Evolutionary conservation across 2,329 filamentous ascomycete species (phyloP), one percentile per base, ranked within the genome.

Genomic region (Calonectria leucothoes): DNA sequence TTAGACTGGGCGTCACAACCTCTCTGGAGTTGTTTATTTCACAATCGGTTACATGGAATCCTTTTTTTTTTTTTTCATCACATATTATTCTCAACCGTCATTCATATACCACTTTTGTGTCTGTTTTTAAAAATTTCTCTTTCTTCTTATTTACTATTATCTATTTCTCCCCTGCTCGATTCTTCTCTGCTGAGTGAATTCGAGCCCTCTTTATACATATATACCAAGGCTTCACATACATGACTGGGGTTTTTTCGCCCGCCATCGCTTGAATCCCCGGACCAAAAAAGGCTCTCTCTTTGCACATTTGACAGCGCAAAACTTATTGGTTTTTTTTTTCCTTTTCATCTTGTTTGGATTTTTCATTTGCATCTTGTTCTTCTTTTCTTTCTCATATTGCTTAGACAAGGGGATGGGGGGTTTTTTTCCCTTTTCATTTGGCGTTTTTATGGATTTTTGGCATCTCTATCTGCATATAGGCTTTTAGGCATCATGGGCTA

Each of bases 1-100:
- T 76, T 79, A 77, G 78, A 74, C 23, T 69, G 69, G 75, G 71
- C 61, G 8, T 67, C 55, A 35, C 63, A n/a, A n/a, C n/a, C n/a
- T n/a, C n/a, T 61, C 51, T 61, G 77, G 77, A 77, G 77, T 79
- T 71, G 14, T 39, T 45, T 4, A 59, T 25, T 45, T 29, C 59
- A 64, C 29, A 27, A n/a, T n/a, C 15, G 37, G 12, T 31, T 31
- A 23, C 52, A 37, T 37, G 31, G 29, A 35, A n/a, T 55, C 8
- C n/a, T 52, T 5, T 23, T 39, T 42, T 31, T 39, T 35, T 29
- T 14, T 37, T 12, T 20, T 45, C 23, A 23, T 76, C 59, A 76
- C 67, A 77, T 74, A 76, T 71, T 72, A 33, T 57, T 76, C 76
- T 77, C 66, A 23, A 76, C 75, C 63, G 70, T 76, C 75, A 37